A percentile compares a stretch with the other conserved stretches of the same genome.
Evolutionary conservation across 2,329 filamentous ascomycete species (phyloP).

Genomic region (Neofusicoccum sp.): DNA sequence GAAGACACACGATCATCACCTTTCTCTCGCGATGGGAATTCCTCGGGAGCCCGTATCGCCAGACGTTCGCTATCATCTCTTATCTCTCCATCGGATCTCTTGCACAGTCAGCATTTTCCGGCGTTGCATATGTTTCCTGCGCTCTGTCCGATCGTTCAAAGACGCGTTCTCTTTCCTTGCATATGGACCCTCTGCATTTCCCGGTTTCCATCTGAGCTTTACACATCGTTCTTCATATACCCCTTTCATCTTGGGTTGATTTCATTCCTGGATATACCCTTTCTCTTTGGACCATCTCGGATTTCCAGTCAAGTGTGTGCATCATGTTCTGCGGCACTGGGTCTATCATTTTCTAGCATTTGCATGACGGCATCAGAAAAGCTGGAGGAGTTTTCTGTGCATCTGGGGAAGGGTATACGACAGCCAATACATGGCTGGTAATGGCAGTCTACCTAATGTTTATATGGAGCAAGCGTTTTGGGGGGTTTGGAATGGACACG

Average conservation of each 20-base stretch:
- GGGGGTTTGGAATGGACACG: neutral
- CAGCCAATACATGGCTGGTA: constrained; percentile 5
- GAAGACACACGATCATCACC: constrained; percentile 5
- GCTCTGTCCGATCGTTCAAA: neutral
- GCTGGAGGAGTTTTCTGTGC: neutral
- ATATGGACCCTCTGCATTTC: neutral
- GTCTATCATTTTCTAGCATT: neutral
- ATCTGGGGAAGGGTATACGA: neutral
- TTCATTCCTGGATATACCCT: constrained; percentile 7
- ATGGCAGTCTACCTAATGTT: no score
- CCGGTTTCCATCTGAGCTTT: neutral
- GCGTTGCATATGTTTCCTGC: constrained; percentile 1
- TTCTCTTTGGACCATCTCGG: neutral
- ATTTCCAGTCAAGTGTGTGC: neutral
- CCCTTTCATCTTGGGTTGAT: constrained; percentile 1
- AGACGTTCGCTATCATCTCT: neutral
- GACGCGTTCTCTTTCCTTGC: neutral
- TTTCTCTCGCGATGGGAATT: neutral
- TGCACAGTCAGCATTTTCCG: neutral
- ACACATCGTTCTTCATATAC: constrained; percentile 14
- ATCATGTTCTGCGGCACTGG: neutral
- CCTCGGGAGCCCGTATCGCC: constrained; percentile 1
- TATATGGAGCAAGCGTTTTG: neutral
- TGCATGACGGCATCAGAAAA: neutral
- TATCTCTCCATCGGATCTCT: neutral